phyloP scores from a whole-genome alignment of 352 stramenopile genomes.

The Globisporangium lucens region DNA sequence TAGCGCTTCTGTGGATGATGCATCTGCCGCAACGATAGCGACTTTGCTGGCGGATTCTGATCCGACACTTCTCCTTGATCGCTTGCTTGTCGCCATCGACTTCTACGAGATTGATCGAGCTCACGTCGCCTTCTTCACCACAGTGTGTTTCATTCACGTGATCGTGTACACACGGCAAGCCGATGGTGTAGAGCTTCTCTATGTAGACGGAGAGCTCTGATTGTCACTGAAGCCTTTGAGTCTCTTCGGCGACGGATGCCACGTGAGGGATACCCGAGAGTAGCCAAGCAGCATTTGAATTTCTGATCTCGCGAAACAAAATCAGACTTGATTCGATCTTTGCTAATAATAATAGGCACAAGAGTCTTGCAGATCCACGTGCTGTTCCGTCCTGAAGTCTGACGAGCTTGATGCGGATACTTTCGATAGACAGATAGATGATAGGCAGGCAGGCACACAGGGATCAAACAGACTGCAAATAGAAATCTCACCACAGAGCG shows the following conservation, averaged over 20 bases:
- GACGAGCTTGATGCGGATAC: not conserved
- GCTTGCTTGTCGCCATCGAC: constrained; percentile 17
- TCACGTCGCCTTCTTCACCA: not conserved
- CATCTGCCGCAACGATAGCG: not conserved
- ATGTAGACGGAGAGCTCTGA: not conserved
- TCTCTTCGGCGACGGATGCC: not conserved
- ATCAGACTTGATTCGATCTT: not conserved
- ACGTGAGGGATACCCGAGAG: not conserved
- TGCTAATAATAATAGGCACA: constrained; percentile 1
- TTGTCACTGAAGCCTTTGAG: not conserved
- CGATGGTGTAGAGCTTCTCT: not conserved
- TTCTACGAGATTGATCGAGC: not conserved
- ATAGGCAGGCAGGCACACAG: not conserved
- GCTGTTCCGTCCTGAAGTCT: not conserved
- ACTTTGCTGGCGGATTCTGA: not conserved
- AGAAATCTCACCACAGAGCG: not conserved
- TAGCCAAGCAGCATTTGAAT: not conserved
- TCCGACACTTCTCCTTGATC: constrained; percentile 8
- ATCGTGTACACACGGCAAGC: not conserved
- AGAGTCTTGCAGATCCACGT: not conserved
- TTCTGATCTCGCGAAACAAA: constrained; percentile 5
- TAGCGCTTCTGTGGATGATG: not conserved
- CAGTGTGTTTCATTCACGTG: not conserved
- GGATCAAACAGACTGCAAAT: not conserved
- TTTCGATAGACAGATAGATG: not conserved